Evolutionary conservation across 2,329 filamentous ascomycete species (phyloP).

Genomic region (Arthrinium puccinioides): DNA sequence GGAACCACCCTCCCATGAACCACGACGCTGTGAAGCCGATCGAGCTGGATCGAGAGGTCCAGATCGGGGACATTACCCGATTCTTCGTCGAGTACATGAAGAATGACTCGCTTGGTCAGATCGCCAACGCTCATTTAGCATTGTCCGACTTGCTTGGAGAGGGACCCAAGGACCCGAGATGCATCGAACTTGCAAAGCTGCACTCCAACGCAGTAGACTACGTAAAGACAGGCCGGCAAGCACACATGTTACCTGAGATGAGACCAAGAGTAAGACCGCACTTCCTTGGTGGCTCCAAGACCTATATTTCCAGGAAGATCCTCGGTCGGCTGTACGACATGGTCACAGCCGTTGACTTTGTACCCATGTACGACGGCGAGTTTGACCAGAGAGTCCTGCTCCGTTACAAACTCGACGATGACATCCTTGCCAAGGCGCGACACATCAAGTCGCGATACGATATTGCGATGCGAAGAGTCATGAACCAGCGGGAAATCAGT

Average conservation of each 20-base stretch:
- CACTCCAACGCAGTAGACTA: conserved; percentile 95
- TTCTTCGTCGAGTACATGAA: conserved; percentile 95
- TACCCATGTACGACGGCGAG: conserved; percentile 59
- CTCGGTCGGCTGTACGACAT: conserved; percentile 79
- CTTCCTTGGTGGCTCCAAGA: conserved; percentile 64
- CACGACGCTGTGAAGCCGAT: conserved; percentile 54
- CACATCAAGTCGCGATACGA: conserved; percentile 75
- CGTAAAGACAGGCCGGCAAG: conserved; percentile 78
- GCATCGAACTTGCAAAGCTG: conserved; percentile 67
- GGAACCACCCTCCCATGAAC: conserved; percentile 73
- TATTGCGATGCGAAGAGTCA: conserved; percentile 64
- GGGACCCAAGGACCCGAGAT: conserved; percentile 63
- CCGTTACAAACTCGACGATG: conserved; percentile 48
- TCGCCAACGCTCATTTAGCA: conserved; percentile 77
- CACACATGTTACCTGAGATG: conserved; percentile 55
- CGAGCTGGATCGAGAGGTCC: conserved; percentile 54
- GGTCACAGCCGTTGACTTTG: conserved; percentile 60
- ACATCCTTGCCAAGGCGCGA: conserved; percentile 50
- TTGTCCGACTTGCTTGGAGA: conserved; percentile 56
- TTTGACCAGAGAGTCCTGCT: conserved; percentile 73
- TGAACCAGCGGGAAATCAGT: conserved; percentile 74
- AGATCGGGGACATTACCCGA: conserved; percentile 63
- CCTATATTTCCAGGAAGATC: conserved; percentile 63
- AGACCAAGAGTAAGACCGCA: conserved; percentile 67
- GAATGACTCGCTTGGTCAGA: conserved; percentile 71